phyloP scores from a whole-genome alignment of 169 alveolate species.

The Blepharisma undulans region DNA sequence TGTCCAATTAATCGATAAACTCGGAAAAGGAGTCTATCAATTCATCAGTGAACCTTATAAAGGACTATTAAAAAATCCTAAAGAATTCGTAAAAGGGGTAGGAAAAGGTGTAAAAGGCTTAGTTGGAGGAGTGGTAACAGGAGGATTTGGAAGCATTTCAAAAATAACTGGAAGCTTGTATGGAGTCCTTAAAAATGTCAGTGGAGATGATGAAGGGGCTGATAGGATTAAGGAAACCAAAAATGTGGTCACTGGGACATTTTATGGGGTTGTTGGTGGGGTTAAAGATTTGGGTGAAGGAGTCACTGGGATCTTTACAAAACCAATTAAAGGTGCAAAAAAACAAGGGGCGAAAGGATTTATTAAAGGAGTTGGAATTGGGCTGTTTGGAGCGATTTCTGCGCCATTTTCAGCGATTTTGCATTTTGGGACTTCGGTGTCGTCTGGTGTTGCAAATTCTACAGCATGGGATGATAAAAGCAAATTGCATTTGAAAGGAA shows the following conservation, averaged over 20 bases:
- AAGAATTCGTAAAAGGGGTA: conserved; percentile 74
- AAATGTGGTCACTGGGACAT: conserved; percentile 39
- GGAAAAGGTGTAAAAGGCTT: conserved; percentile 79
- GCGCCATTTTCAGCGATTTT: conserved; percentile 73
- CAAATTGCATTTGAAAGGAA: conserved; percentile 41
- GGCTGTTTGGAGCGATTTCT: conserved; percentile 65
- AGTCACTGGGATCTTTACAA: conserved; percentile 66
- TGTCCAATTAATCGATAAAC: conserved; percentile 71
- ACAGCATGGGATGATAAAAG: conserved; percentile 53
- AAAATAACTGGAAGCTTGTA: conserved; percentile 76
- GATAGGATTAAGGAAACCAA: conserved; percentile 10
- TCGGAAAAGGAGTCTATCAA: conserved; percentile 79
- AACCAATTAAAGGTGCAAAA: conserved; percentile 71
- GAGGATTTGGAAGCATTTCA: conserved; percentile 70
- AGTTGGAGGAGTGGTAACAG: conserved; percentile 71
- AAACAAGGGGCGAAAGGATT: conserved; percentile 74
- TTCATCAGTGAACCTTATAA: conserved; percentile 77
- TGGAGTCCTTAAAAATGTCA: conserved; percentile 39
- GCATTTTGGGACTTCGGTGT: conserved; percentile 56
- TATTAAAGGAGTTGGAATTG: conserved; percentile 77
- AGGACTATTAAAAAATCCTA: conserved; percentile 74
- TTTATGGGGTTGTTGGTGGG: conserved; percentile 53
- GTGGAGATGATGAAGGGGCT: conserved; percentile 46
- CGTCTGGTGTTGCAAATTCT: conserved; percentile 71
- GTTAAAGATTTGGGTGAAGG: conserved; percentile 58